Evolutionary conservation across 2,329 filamentous ascomycete species (phyloP).

Genomic region (Diaporthe sp.): DNA sequence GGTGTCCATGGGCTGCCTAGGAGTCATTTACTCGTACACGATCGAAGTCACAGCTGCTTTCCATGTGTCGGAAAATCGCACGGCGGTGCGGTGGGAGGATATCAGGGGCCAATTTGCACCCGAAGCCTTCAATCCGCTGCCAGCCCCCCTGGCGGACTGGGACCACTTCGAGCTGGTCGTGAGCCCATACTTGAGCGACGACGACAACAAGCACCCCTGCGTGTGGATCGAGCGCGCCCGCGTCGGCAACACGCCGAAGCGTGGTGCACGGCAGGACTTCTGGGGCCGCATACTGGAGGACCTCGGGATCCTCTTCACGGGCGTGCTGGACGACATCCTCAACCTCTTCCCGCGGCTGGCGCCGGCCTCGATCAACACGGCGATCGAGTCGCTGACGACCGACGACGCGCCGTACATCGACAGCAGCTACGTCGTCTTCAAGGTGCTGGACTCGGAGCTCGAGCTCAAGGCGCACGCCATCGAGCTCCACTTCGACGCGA

Average conservation of each 20-base stretch:
- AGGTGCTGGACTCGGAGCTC: slow-evolving; percentile 46
- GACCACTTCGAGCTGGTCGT: slow-evolving; percentile 48
- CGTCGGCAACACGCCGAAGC: slow-evolving; percentile 16
- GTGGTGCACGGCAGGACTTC: slow-evolving; percentile 44
- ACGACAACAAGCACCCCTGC: slow-evolving; percentile 41
- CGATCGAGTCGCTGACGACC: slow-evolving; percentile 42
- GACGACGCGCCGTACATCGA: slow-evolving; percentile 46
- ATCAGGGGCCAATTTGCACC: slow-evolving; percentile 44
- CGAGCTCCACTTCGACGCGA: slow-evolving; percentile 45
- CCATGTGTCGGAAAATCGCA: slow-evolving; percentile 43
- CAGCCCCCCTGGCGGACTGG: slow-evolving; percentile 38
- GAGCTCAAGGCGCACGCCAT: slow-evolving; percentile 40
- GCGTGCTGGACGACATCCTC: slow-evolving; percentile 42
- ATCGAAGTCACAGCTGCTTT: slow-evolving; percentile 46
- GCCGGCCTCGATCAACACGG: slow-evolving; percentile 44
- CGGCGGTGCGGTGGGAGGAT: slow-evolving; percentile 44
- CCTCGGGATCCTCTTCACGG: slow-evolving; percentile 43
- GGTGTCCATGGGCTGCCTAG: slow-evolving; percentile 47
- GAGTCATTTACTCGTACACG: slow-evolving; percentile 46
- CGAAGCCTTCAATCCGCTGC: slow-evolving; percentile 43
- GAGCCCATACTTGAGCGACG: slow-evolving; percentile 44
- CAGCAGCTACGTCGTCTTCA: slow-evolving; percentile 47
- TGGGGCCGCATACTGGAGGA: slow-evolving; percentile 43
- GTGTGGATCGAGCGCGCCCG: slow-evolving; percentile 44
- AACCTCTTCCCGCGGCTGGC: slow-evolving; percentile 43